Conservation (phyloP, 75 land plant species). For the Gnetum montanum region DNA sequence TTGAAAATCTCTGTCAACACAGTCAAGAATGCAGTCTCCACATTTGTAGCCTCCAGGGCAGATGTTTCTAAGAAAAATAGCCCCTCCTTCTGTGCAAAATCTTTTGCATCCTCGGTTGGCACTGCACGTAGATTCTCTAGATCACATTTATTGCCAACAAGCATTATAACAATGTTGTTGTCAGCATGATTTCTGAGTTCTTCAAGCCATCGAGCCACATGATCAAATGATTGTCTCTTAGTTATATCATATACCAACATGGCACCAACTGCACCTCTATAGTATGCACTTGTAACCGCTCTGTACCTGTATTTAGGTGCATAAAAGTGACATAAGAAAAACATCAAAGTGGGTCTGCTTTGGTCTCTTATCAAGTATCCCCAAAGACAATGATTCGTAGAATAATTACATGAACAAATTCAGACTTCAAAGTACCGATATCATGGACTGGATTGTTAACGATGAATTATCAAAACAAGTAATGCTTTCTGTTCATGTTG, state of each 20-base stretch:
- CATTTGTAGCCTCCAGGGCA: constrained; percentile 73
- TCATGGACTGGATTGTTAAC: too few relatives aligned
- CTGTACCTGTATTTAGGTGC: constrained; percentile 38
- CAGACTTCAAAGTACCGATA: too few relatives aligned
- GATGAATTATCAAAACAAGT: too few relatives aligned
- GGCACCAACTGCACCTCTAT: constrained; percentile 71
- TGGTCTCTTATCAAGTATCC: too few relatives aligned
- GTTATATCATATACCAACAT: constrained; percentile 69
- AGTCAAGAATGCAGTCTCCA: constrained; percentile 64
- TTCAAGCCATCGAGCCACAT: constrained; percentile 69
- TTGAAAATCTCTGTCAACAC: constrained; percentile 76
- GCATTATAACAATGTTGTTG: constrained; percentile 70
- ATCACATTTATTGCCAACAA: constrained; percentile 82
- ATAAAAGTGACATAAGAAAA: neutral
- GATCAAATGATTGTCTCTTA: constrained; percentile 60
- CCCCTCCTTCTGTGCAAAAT: constrained; percentile 69
- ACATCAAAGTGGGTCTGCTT: neutral
- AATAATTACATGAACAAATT: too few relatives aligned
- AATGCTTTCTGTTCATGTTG: too few relatives aligned
- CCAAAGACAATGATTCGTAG: too few relatives aligned
- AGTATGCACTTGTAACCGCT: constrained; percentile 72
- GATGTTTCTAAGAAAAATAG: constrained; percentile 83
- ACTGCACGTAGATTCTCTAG: constrained; percentile 65
- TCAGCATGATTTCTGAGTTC: constrained; percentile 62
- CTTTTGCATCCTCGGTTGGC: constrained; percentile 74